Conservation (phyloP, 2,329 filamentous ascomycete genomes). For the Fusarium sp. region DNA sequence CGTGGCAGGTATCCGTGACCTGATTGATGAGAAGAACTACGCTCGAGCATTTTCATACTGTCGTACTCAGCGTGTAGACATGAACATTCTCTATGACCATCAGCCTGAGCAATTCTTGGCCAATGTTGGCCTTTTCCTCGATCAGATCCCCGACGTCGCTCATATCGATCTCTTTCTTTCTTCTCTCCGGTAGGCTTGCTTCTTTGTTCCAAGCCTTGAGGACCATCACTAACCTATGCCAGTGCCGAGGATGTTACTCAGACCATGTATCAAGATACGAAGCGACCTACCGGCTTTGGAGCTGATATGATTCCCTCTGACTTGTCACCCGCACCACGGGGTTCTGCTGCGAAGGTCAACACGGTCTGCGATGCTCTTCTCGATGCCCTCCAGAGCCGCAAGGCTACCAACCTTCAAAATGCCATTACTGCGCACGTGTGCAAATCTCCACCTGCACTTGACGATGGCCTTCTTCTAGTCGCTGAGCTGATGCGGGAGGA, state of each 20-base stretch:
- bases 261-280: slow-evolving; percentile 92
- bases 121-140: slow-evolving; percentile 79
- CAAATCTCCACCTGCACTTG: slow-evolving; percentile 89
- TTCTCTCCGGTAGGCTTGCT: slow-evolving; percentile 72
- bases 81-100: slow-evolving; percentile 97
- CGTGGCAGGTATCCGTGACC: slow-evolving; percentile 83
- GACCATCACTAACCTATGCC: slow-evolving; percentile 41
- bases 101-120: slow-evolving; percentile 85
- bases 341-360: slow-evolving; percentile 74
- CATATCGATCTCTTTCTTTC: slow-evolving; percentile 93
- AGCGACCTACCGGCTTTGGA: slow-evolving; percentile 50
- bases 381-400: slow-evolving; percentile 68
- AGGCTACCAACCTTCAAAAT: slow-evolving; percentile 80
- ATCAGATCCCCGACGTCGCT: slow-evolving; percentile 82
- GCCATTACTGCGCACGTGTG: slow-evolving; percentile 94
- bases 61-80: slow-evolving; percentile 91
- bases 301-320: slow-evolving; percentile 14
- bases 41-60: slow-evolving; percentile 86
- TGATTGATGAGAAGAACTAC: slow-evolving; percentile 84
- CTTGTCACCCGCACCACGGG: slow-evolving; percentile 18
- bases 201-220: background rate
- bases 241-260: slow-evolving; percentile 92
- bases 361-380: slow-evolving; percentile 87
- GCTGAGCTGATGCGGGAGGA: slow-evolving; percentile 76
- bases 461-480: slow-evolving; percentile 83